Conservation (phyloP, 108 stramenopile genomes). For the Skeletonema marinoi region DNA sequence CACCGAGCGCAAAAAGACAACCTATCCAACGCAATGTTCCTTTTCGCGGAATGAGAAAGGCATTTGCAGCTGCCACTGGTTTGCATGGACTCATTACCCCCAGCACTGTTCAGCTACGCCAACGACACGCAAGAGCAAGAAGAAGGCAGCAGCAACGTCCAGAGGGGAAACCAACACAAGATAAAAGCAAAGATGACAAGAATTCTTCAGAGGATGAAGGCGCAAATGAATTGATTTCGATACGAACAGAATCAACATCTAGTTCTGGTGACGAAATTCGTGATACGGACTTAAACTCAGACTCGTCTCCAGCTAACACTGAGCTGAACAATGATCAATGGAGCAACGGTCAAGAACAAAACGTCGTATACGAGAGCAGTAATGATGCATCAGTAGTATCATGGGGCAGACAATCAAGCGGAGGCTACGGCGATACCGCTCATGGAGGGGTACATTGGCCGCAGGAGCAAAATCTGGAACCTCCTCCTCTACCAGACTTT, state of each 20-base stretch:
- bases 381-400: neutral
- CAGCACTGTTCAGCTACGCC: conserved; percentile 43
- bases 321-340: neutral
- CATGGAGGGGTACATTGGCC: conserved; percentile 4
- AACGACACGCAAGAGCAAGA: conserved; percentile 1
- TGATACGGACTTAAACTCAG: neutral
- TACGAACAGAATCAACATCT: neutral
- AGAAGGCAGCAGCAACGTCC: neutral
- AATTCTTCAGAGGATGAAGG: neutral
- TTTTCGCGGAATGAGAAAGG: conserved; percentile 41
- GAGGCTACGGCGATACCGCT: neutral
- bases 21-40: conserved; percentile 25
- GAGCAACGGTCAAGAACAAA: neutral
- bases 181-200: conserved; percentile 1
- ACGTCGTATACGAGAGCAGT: neutral
- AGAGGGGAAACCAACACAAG: neutral
- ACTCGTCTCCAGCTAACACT: neutral
- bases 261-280: neutral
- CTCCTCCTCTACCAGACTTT: conserved; percentile 34
- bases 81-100: conserved; percentile 71
- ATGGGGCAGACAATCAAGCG: neutral
- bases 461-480: conserved; percentile 12
- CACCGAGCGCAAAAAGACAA: neutral
- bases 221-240: neutral
- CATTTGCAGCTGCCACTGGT: conserved; percentile 63